These are phyloP conservation scores for Ogataea pilisensis DNA, from an alignment of 805 yeast species.

Conservation along the genomic window DNA sequence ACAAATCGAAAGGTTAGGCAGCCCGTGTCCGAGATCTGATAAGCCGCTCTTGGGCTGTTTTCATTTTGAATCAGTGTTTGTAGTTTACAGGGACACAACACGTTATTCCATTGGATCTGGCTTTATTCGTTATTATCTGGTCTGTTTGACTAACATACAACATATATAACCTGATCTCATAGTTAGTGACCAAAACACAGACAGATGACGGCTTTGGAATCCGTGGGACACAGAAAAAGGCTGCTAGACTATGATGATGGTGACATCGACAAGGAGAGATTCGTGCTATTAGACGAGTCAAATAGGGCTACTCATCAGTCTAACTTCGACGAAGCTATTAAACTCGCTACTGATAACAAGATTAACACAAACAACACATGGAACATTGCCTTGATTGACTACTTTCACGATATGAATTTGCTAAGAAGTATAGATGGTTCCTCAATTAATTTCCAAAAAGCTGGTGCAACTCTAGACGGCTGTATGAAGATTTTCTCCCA, in stretches of 20 bases:
- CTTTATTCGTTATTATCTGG: neutral
- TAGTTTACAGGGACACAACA: too few species aligned
- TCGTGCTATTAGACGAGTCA: conserved; percentile 4
- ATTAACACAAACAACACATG: conserved; percentile 46
- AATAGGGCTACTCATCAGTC: conserved; percentile 11
- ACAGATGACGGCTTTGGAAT: neutral
- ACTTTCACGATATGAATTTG: conserved; percentile 47
- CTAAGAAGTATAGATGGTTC: conserved; percentile 38
- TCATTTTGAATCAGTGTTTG: too few species aligned
- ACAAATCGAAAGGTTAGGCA: neutral
- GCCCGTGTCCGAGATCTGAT: neutral
- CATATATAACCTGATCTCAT: too few species aligned
- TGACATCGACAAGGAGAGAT: conserved; percentile 1
- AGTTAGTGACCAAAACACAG: too few species aligned
- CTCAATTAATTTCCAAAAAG: conserved; percentile 42
- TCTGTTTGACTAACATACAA: too few species aligned
- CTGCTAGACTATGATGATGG: conserved; percentile 5
- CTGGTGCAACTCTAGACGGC: conserved; percentile 49
- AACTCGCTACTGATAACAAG: conserved; percentile 33
- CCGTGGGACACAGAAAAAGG: conserved; percentile 2
- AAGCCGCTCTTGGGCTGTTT: too few species aligned
- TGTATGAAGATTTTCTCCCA: conserved; percentile 48
- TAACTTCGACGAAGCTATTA: conserved; percentile 24
- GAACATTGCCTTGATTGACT: conserved; percentile 48
- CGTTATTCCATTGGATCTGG: too few species aligned